phyloP scores from a whole-genome alignment of 768 basidiomycete genomes.

The Pulveroboletus sp. region DNA sequence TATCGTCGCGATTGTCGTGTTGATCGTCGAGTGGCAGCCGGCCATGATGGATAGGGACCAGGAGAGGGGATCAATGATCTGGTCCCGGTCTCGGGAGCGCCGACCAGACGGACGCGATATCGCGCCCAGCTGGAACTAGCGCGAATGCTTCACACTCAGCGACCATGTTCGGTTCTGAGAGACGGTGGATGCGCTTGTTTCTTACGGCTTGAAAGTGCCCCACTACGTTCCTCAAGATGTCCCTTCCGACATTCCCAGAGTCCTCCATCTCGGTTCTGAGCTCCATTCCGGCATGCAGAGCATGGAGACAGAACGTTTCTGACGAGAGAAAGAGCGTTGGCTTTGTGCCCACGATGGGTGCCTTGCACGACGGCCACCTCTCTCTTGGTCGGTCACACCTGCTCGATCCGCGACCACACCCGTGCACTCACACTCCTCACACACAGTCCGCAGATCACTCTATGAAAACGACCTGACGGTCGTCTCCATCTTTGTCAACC shows the following conservation, averaged over 20 bases:
- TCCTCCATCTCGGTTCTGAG: slow-evolving; percentile 47
- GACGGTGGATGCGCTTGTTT: background rate
- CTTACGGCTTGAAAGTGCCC: slow-evolving; percentile 3
- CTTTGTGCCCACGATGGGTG: slow-evolving; percentile 98
- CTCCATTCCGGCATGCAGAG: slow-evolving; percentile 55
- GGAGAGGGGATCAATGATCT: too few relatives aligned
- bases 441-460: slow-evolving; percentile 71
- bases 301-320: slow-evolving; percentile 70
- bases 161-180: background rate
- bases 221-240: slow-evolving; percentile 10
- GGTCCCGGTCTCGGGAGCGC: too few relatives aligned
- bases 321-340: slow-evolving; percentile 67
- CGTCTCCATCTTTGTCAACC: slow-evolving; percentile 96
- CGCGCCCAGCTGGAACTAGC: too few relatives aligned
- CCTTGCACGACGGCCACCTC: slow-evolving; percentile 89
- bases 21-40: too few relatives aligned
- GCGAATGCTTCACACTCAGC: background rate
- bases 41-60: too few relatives aligned
- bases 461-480: slow-evolving; percentile 79
- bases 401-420: background rate
- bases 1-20: too few relatives aligned
- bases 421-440: background rate
- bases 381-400: slow-evolving; percentile 65
- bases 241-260: slow-evolving; percentile 20
- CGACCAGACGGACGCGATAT: too few relatives aligned